Conservation (phyloP, 2,329 filamentous ascomycete species). For the Exophiala dermatitidis region DNA sequence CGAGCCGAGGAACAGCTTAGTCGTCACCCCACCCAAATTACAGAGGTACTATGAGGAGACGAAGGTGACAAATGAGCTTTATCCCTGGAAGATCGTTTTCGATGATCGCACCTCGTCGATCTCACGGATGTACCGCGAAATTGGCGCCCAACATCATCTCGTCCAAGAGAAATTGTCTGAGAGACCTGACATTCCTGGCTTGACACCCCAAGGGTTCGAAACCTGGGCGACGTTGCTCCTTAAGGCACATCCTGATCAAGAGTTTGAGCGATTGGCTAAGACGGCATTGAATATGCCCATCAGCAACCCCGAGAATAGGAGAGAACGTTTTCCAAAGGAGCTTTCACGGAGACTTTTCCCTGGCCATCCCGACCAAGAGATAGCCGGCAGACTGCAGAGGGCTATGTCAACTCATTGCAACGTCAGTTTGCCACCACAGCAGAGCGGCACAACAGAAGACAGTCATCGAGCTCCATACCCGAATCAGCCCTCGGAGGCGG, state of each 20-base stretch:
- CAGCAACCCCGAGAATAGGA: constrained; percentile 55
- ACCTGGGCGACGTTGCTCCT: constrained; percentile 67
- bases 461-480: constrained; percentile 14
- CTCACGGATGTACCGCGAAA: constrained; percentile 51
- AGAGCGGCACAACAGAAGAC: constrained; percentile 32
- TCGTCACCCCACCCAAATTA: constrained; percentile 70
- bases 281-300: constrained; percentile 67
- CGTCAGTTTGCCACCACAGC: constrained; percentile 38
- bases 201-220: constrained; percentile 62
- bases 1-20: constrained; percentile 58
- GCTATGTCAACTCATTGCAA: constrained; percentile 50
- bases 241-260: constrained; percentile 66
- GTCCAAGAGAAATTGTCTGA: constrained; percentile 49
- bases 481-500: constrained; percentile 15
- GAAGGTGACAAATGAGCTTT: constrained; percentile 56
- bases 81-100: constrained; percentile 61
- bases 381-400: constrained; percentile 55
- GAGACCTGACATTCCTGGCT: constrained; percentile 53
- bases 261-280: constrained; percentile 62
- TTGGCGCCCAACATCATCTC: constrained; percentile 56
- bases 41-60: constrained; percentile 64
- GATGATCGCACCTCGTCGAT: constrained; percentile 48
- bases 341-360: constrained; percentile 69
- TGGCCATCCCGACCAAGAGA: constrained; percentile 47
- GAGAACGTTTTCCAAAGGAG: constrained; percentile 70